These are phyloP conservation scores for Paraphoma sp. DNA, from an alignment of 2,329 filamentous ascomycete species.

Conservation along the genomic window DNA sequence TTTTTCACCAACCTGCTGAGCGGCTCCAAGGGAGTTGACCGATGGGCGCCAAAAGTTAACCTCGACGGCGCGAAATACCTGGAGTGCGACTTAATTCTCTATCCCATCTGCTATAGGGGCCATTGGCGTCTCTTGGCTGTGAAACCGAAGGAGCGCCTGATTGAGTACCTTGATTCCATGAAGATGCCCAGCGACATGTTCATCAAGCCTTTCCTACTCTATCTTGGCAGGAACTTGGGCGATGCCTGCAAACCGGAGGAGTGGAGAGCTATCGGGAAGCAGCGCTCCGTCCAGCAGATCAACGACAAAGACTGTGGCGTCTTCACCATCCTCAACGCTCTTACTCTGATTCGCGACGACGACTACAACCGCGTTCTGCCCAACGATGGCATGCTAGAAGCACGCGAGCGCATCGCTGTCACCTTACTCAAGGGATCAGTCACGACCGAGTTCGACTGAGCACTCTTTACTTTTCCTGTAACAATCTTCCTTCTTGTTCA, in stretches of 20 bases:
- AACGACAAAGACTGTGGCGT: slow-evolving; percentile 81
- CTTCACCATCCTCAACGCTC: slow-evolving; percentile 75
- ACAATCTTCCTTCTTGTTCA: neutral
- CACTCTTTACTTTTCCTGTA: neutral
- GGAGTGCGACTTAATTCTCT: slow-evolving; percentile 69
- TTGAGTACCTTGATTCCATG: slow-evolving; percentile 76
- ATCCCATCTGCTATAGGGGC: slow-evolving; percentile 68
- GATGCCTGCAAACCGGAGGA: slow-evolving; percentile 62
- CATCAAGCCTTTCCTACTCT: slow-evolving; percentile 49
- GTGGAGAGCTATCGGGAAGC: slow-evolving; percentile 65
- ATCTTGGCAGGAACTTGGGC: slow-evolving; percentile 66
- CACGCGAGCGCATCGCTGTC: slow-evolving; percentile 68
- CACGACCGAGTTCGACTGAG: slow-evolving; percentile 34
- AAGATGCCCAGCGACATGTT: slow-evolving; percentile 49
- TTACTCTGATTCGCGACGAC: slow-evolving; percentile 59
- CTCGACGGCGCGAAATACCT: slow-evolving; percentile 62
- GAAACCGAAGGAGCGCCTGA: slow-evolving; percentile 63
- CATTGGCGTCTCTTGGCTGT: slow-evolving; percentile 80
- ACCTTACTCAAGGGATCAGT: slow-evolving; percentile 65
- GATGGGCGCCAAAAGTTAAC: slow-evolving; percentile 55
- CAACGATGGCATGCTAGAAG: slow-evolving; percentile 63
- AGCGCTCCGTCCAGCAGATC: slow-evolving; percentile 60
- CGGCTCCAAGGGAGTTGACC: slow-evolving; percentile 39
- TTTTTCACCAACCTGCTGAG: slow-evolving; percentile 65
- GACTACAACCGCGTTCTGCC: slow-evolving; percentile 53